Percentiles rank a stretch among this genome's conserved stretches.
These are phyloP conservation scores for Buxus sempervirens DNA, from an alignment of 164 flowering plant species.

Conservation along the genomic window DNA sequence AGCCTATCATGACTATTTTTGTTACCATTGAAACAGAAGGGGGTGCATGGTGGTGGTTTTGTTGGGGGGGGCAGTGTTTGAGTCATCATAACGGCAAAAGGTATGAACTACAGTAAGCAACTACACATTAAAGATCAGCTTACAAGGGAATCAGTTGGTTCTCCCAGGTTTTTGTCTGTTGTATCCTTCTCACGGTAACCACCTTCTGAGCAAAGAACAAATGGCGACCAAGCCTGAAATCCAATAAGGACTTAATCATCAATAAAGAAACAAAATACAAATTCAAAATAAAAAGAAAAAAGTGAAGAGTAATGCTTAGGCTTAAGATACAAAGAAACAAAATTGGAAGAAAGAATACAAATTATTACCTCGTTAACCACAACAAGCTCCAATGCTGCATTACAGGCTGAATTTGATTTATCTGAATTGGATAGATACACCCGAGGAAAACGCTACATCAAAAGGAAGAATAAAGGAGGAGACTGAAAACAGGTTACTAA, in stretches of 20 bases:
- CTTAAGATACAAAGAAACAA: background rate
- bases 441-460: constrained; percentile 57
- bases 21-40: background rate
- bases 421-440: constrained; percentile 29
- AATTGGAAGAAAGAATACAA: background rate
- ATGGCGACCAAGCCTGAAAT: constrained; percentile 81
- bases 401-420: constrained; percentile 20
- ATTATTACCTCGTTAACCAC: constrained; percentile 53
- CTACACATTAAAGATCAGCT: constrained; percentile 21
- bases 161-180: constrained; percentile 19
- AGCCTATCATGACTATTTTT: background rate
- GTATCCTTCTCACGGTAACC: constrained; percentile 27
- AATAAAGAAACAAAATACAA: background rate
- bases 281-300: background rate
- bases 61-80: too few relatives aligned
- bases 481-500: background rate
- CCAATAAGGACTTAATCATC: constrained; percentile 9
- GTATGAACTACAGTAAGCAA: background rate
- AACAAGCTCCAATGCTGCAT: constrained; percentile 25
- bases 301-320: background rate
- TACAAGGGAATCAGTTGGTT: constrained; percentile 47
- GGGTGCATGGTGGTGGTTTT: too few relatives aligned
- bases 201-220: constrained; percentile 38
- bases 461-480: background rate
- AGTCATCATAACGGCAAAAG: too few relatives aligned